Evolutionary conservation across 768 basidiomycete genomes (phyloP), one percentile per base, ranked within the genome.

Genomic region (Cystobasidium ongulense): DNA sequence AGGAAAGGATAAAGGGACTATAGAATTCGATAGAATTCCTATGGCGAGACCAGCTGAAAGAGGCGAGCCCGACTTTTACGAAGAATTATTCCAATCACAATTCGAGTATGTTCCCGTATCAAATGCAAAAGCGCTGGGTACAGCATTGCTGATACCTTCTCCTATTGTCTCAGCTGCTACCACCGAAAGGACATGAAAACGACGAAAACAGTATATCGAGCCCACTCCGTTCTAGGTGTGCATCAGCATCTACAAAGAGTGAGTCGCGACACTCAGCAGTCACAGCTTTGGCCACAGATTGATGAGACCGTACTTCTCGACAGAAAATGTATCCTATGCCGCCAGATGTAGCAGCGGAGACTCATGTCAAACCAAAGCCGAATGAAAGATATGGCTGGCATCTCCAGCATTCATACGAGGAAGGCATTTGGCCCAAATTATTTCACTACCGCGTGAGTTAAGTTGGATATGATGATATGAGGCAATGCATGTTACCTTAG

Each of bases 271-370:
- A n/a, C n/a, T n/a, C n/a, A n/a, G n/a, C n/a, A n/a, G n/a, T n/a
- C n/a, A n/a, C n/a, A n/a, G n/a, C n/a, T n/a, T n/a, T n/a, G n/a
- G n/a, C n/a, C n/a, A n/a, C n/a, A n/a, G n/a, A n/a, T n/a, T n/a
- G n/a, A n/a, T 39, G 23, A 39, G 7, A 8, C 27, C 52, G 52
- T 54, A 8, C n/a, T 54, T 7, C 17, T 35, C 57, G 11, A 59
- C 57, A 59, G 57, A 59, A 59, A 59, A 59, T 59, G 63, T 64
- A 64, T 39, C 63, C 63, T 10, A 64, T 64, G 63, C 63, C 63
- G 25, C 36, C 63, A n/a, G 63, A 64, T 1, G 23, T 64, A 4
- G 41, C 36, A 23, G 63, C 63, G 11, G 11, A 64, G 13, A 35
- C 39, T 10, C 57, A 29, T 8, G 7, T 35, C 3, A 39, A 38